Evolutionary conservation across 2,329 filamentous ascomycete genomes (phyloP).

Genomic region (Alternaria atra): DNA sequence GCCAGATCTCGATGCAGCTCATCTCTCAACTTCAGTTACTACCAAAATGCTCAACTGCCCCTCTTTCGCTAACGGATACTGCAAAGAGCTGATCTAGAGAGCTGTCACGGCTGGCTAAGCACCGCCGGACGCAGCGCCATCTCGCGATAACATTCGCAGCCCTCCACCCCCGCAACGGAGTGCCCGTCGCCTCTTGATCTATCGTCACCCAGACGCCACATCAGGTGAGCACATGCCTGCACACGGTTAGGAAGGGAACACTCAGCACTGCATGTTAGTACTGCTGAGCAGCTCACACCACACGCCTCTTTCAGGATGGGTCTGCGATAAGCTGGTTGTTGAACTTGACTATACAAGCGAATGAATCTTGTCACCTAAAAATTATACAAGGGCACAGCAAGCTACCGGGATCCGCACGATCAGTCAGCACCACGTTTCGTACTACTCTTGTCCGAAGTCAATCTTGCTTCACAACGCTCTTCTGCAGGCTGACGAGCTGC

Average conservation of each 20-base stretch:
- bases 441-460: conserved; percentile 20
- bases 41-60: background rate
- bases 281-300: background rate
- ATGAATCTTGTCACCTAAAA: conserved; percentile 7
- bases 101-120: conserved; percentile 16
- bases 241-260: background rate
- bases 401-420: conserved; percentile 1
- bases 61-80: conserved; percentile 8
- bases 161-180: conserved; percentile 12
- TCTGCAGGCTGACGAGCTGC: background rate
- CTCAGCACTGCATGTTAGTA: conserved; percentile 12
- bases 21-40: background rate
- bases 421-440: conserved; percentile 19
- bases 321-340: conserved; percentile 4
- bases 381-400: conserved; percentile 10
- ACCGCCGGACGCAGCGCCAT: conserved; percentile 15
- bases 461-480: conserved; percentile 10
- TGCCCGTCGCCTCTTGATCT: conserved; percentile 14
- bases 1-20: background rate
- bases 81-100: conserved; percentile 5
- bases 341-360: conserved; percentile 8
- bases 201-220: background rate
- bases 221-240: conserved; percentile 8
- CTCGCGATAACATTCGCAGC: conserved; percentile 17
- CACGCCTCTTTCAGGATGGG: background rate